Evolutionary conservation across 768 basidiomycete species (phyloP), one percentile per base, ranked within the genome.

Genomic region (Lyophyllum shimeji): DNA sequence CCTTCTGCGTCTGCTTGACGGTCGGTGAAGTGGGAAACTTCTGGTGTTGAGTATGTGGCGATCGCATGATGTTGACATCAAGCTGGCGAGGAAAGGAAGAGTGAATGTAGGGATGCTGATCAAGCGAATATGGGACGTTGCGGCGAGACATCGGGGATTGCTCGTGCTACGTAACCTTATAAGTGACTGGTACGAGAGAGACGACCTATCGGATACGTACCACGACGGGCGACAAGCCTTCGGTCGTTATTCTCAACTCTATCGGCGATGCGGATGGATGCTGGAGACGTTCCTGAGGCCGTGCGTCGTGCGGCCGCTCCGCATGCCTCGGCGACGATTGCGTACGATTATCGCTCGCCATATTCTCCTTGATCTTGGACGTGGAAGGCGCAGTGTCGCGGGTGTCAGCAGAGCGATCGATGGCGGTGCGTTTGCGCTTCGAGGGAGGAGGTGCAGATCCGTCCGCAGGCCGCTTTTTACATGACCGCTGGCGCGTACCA

Each of bases 401-500:
- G 40, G 62, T 54, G 52, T 76, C 76, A 44, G 71, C 58, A 50
- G 65, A 46, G 50, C 64, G 68, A 52, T 70, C 62, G 8, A 57
- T 45, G 21, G 64, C 53, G 21, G 73, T 74, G 56, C 79, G 76
- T 67, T 79, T 83, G 65, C 82, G 78, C 70, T 86, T 86, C 48
- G 78, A 68, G 54, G 81, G 73, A 55, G 82, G 78, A 15, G 77
- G 67, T 51, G 69, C 73, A 59, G 80, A 74, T 50, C 76, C 80
- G 59, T 85, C 84, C 34, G 79, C 73, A 33, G 82, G 80, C 56
- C 88, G 78, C 77, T 90, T 92, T 83, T 92, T 92, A 80, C 89
- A 91, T 53, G 86, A 87, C 63, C 90, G 81, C 68, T 90, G 87
- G 59, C 90, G 82, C 55, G 89, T 91, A 25, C 90, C 90, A 56